These are phyloP conservation scores for Pterocarpus santalinus DNA, from an alignment of 306 rosid species.

Conservation along the genomic window DNA sequence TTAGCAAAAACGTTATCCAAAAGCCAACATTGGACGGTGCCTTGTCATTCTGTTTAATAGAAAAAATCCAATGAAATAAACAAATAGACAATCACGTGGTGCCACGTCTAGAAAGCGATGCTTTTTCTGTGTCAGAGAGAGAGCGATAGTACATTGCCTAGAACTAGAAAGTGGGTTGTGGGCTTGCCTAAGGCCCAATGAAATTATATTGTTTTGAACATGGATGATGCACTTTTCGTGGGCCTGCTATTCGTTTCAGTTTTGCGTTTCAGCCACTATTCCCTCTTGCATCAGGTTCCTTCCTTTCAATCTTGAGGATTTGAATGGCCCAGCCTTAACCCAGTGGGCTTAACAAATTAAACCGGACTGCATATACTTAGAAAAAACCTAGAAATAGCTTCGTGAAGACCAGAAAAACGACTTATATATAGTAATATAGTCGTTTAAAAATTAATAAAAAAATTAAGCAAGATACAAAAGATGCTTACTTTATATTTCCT, in stretches of 20 bases:
- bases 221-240: neutral
- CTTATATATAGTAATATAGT: too few species aligned
- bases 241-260: neutral
- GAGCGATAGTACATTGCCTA: neutral
- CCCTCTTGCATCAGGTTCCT: neutral
- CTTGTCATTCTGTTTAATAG: neutral
- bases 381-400: too few species aligned
- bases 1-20: neutral
- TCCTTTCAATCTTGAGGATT: neutral
- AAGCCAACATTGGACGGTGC: neutral
- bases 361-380: neutral
- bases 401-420: too few species aligned
- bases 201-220: too few species aligned
- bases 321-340: neutral
- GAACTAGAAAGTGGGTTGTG: neutral
- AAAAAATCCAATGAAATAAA: neutral
- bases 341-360: neutral
- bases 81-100: neutral
- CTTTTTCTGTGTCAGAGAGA: neutral
- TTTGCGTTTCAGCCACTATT: neutral
- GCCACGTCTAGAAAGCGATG: constrained; percentile 18
- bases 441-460: too few species aligned
- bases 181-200: neutral
- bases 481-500: too few species aligned
- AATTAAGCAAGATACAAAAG: too few species aligned